Base-by-base conservation (phyloP, 352 stramenopile species). In the Pythium rhizo-oryzae region DNA sequence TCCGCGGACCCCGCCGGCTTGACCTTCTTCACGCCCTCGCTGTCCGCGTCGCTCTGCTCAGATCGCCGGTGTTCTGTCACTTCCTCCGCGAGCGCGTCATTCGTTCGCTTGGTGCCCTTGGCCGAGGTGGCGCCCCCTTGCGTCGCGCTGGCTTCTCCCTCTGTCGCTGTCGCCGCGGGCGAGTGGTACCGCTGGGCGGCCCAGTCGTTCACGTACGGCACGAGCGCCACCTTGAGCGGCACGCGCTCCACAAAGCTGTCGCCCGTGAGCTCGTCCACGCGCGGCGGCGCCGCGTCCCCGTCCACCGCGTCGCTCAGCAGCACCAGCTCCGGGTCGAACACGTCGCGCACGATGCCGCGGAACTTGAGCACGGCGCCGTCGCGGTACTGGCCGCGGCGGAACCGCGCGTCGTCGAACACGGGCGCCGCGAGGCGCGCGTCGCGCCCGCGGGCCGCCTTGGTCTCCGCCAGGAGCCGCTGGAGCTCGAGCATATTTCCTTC, bases 261-360 rank as follows among this genome's bases (percentile, higher is more conserved):
- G 50, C 56, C 43, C 44, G 57, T 51, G 16, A 63, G 44, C 11
- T 79, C 47, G 6, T 68, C 57, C n/a, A 23, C 59, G 18, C 8
- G 41, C 25, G 24, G 33, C 8, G 44, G 39, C 12, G 53, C 33
- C 28, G 28, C 28, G 0, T 16, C 15, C 5, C 35, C 51, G 15
- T 57, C 59, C 13, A 46, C 62, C 0, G 24, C 67, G 2, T 76
- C 70, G 6, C 52, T 59, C 21, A 91, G 57, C 50, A 84, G 51
- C 53, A 93, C 83, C 16, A 93, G 63, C 69, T 93, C 85, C 6
- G 85, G 84, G 70, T 92, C 84, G 39, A 85, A 79, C 59, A 93
- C 81, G 64, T 92, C 84, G 52, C 79, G 71, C n/a, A 93, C 72
- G 35, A 92, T 77, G 35, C 85, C 85, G 52, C 84, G 85, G 64